Conservation (phyloP, 495 filamentous ascomycete species). For the Aspergillus coremiiformis region DNA sequence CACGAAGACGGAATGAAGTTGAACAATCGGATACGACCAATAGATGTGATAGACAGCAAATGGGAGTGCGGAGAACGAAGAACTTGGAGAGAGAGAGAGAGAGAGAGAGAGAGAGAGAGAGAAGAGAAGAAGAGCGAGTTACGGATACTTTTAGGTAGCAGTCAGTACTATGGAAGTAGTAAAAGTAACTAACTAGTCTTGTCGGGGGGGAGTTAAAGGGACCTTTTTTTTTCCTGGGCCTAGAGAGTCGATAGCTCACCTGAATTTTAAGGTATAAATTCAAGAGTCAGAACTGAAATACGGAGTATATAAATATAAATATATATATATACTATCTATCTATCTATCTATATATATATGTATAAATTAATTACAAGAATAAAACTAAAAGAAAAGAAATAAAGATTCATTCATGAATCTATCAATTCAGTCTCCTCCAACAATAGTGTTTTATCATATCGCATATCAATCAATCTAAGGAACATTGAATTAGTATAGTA, state of each 20-base stretch:
- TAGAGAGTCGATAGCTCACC: not conserved
- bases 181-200: too few relatives aligned
- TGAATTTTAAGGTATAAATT: not conserved
- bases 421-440: not conserved
- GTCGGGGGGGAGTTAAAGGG: not conserved
- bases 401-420: not conserved
- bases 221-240: not conserved
- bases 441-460: too few relatives aligned
- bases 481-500: not conserved
- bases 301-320: too few relatives aligned
- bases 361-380: too few relatives aligned
- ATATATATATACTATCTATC: too few relatives aligned
- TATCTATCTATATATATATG: too few relatives aligned
- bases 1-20: not conserved
- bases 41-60: not conserved
- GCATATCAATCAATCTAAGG: too few relatives aligned
- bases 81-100: not conserved
- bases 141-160: too few relatives aligned
- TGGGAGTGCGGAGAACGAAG: constrained; percentile 5
- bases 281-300: not conserved
- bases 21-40: not conserved
- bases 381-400: too few relatives aligned
- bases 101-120: constrained; percentile 2
- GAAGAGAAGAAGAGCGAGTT: not conserved
- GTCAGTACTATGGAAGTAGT: too few relatives aligned